phyloP scores from a whole-genome alignment of 192 early-diverging fungal species.

The Backusella circina region DNA sequence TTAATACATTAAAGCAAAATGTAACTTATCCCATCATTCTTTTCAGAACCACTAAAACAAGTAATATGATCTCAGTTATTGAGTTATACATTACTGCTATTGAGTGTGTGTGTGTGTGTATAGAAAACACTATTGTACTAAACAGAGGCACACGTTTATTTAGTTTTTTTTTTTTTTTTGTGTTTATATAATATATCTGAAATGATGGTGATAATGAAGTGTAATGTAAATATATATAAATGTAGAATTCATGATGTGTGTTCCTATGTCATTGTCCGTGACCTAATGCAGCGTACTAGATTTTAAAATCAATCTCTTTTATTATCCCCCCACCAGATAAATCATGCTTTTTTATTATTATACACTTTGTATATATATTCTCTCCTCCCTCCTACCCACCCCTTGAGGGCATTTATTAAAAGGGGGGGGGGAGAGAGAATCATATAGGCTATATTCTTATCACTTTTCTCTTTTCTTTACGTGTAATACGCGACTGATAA shows the following conservation, averaged over 20 bases:
- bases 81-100: background rate
- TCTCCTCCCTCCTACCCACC: background rate
- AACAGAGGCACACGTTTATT: background rate
- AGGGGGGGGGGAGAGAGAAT: too few species aligned
- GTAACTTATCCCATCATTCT: constrained; percentile 15
- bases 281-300: background rate
- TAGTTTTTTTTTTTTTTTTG: too few species aligned
- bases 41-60: constrained; percentile 5
- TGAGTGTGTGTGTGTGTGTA: background rate
- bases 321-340: background rate
- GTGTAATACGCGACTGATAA: background rate
- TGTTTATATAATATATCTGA: background rate
- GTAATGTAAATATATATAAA: too few species aligned
- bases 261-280: background rate
- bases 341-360: background rate
- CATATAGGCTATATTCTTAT: background rate
- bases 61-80: background rate
- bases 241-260: too few species aligned
- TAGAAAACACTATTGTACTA: background rate
- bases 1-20: constrained; percentile 12
- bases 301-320: background rate
- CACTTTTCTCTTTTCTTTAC: background rate
- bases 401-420: background rate
- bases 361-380: background rate
- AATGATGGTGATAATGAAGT: background rate